Base-by-base conservation (phyloP, 768 basidiomycete genomes). In the Cystofilobasidium ferigula region DNA sequence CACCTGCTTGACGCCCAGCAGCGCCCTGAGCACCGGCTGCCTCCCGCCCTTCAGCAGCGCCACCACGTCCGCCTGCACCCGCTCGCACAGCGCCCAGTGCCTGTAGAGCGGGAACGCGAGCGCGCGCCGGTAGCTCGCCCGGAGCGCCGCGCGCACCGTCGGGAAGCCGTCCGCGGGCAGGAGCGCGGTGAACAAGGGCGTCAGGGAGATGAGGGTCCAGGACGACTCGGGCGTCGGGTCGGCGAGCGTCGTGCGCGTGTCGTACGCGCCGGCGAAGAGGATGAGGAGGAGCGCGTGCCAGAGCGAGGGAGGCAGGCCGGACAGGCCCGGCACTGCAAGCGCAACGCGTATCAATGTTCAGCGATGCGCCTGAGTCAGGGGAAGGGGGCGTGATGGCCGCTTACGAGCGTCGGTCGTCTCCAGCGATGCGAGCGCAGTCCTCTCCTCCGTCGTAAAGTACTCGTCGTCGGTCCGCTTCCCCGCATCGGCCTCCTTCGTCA, bases 181-280 rank as follows among this genome's bases (percentile, higher is more conserved):
- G 35, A 92, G 82, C 0, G 89, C 86, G n/a, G 89, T 84, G 76
- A 92, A 88, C 2, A 84, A 83, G 56, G 89, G 85, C 16, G 82
- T 82, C 59, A 92, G 80, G 35, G 77, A 80, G 69, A 83, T 81
- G 61, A 92, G 80, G 2, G 89, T 92, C 89, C 89, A 92, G 18
- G 87, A 85, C 73, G 89, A 90, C 75, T 92, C 89, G 9, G 87
- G 81, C 3, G 86, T 89, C n/a, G 88, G 83, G 68, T 92, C 89
- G 57, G 80, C 79, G 68, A 85, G 84, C 0, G 84, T 88, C 6
- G 85, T 88, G 45, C 88, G 84, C 58, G 82, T 79, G 69, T 92
- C 89, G 73, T 92, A 92, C 6, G 83, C 82, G 72, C 86, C 85
- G n/a, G 87, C 80, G 76, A 89, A 89, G 24, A 92, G 80, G 12